Evolutionary conservation across 1,284 basidiomycete genomes (phyloP).

Genomic region (Polyporus tsugae): DNA sequence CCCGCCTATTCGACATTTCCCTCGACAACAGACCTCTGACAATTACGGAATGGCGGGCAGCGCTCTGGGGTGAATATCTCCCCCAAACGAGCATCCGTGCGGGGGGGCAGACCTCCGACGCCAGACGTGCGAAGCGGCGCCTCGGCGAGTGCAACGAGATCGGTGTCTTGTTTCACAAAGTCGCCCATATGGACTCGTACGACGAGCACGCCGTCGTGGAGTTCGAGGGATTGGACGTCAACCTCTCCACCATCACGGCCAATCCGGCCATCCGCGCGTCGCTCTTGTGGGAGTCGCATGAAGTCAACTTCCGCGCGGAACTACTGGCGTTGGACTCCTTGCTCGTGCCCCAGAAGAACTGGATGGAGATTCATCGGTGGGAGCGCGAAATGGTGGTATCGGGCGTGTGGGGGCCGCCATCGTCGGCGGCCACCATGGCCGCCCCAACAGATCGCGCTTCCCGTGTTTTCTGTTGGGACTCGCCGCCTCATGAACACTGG

Average conservation of each 20-base stretch:
- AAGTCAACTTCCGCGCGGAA: conserved; percentile 10
- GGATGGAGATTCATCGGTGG: background rate
- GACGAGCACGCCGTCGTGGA: background rate
- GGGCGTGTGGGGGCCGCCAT: background rate
- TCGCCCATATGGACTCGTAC: conserved; percentile 11
- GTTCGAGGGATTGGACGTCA: background rate
- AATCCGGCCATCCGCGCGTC: background rate
- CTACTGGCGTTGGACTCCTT: background rate
- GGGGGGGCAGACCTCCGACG: background rate
- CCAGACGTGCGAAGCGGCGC: background rate
- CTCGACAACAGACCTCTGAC: conserved; percentile 5
- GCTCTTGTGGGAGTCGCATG: conserved; percentile 6
- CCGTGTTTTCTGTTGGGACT: background rate
- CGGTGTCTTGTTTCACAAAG: background rate
- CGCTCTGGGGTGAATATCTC: conserved; percentile 15
- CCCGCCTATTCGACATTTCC: conserved; percentile 9
- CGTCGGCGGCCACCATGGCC: conserved; percentile 24
- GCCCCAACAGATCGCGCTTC: conserved; percentile 3
- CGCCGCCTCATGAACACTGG: background rate
- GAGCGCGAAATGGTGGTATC: conserved; percentile 1
- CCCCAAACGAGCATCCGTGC: background rate
- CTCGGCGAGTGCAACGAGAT: conserved; percentile 6
- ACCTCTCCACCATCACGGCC: background rate
- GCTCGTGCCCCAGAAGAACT: background rate
- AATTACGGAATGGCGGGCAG: conserved; percentile 18